Percentiles rank a stretch among this genome's conserved stretches.
Conservation (phyloP, 192 early-diverging fungal species). For the Podila horticola region DNA sequence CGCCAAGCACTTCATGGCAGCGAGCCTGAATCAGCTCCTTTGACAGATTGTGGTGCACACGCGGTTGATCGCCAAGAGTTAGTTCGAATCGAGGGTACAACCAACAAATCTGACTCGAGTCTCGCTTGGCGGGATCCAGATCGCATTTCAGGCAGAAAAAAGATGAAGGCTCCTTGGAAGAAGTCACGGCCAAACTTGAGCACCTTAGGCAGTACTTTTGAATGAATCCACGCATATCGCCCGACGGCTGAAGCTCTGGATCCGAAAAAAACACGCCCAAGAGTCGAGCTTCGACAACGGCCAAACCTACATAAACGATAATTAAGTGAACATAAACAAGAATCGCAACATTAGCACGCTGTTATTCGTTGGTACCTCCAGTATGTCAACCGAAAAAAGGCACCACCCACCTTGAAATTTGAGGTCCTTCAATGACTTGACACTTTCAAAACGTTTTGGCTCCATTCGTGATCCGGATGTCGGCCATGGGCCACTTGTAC, state of each 20-base stretch:
- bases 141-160: constrained; percentile 26
- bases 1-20: constrained; percentile 12
- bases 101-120: constrained; percentile 3
- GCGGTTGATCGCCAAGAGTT: constrained; percentile 10
- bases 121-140: constrained; percentile 8
- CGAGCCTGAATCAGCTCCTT: constrained; percentile 11
- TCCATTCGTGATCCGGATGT: too few relatives aligned
- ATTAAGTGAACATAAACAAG: too few relatives aligned
- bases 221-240: constrained; percentile 7
- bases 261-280: neutral
- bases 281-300: constrained; percentile 6
- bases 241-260: too few relatives aligned
- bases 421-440: too few relatives aligned
- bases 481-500: too few relatives aligned
- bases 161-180: constrained; percentile 9
- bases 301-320: constrained; percentile 3
- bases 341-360: too few relatives aligned
- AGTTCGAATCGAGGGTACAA: constrained; percentile 23
- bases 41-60: neutral
- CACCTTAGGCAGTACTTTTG: constrained; percentile 20
- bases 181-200: constrained; percentile 5
- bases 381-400: too few relatives aligned
- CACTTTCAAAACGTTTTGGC: too few relatives aligned
- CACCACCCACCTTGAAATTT: too few relatives aligned
- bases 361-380: too few relatives aligned